Percentiles rank a stretch among this genome's conserved stretches.
phyloP scores from a whole-genome alignment of 228 moss, liverwort and hornwort species.

The Sphagnum fallax region DNA sequence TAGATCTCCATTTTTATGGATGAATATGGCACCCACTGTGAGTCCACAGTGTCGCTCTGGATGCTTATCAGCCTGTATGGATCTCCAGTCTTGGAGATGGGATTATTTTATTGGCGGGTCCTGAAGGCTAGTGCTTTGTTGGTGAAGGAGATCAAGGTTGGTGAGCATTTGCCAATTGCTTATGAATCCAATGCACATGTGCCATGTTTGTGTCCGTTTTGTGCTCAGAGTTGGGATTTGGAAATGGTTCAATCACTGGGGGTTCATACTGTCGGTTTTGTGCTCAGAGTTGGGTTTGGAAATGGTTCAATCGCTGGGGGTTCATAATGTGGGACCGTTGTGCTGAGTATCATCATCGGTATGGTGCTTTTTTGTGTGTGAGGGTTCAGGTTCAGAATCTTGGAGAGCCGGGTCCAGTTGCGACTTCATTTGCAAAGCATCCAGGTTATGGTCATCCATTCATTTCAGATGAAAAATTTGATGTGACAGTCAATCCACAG shows the following conservation, averaged over 20 bases:
- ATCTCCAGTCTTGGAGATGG: conserved; percentile 47
- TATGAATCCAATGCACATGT: too few relatives aligned
- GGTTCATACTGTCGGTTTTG: too few relatives aligned
- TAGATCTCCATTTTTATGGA: conserved; percentile 9
- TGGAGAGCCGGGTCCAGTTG: conserved; percentile 23
- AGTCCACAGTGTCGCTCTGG: conserved; percentile 33
- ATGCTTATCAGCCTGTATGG: conserved; percentile 41
- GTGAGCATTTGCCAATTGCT: background rate
- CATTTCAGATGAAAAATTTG: background rate
- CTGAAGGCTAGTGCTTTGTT: conserved; percentile 25
- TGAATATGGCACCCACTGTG: too few relatives aligned
- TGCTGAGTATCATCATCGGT: too few relatives aligned
- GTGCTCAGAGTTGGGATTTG: too few relatives aligned
- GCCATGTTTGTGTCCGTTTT: too few relatives aligned
- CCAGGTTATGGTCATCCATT: conserved; percentile 24
- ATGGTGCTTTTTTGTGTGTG: too few relatives aligned
- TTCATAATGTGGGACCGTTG: too few relatives aligned
- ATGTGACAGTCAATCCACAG: conserved; percentile 3
- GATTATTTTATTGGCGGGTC: conserved; percentile 29
- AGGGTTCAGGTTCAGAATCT: conserved; percentile 26
- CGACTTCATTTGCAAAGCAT: conserved; percentile 21
- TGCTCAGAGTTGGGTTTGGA: too few relatives aligned
- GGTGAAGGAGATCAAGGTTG: conserved; percentile 38
- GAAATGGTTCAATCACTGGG: too few relatives aligned
- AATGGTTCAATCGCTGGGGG: too few relatives aligned